A percentile compares a stretch with the other conserved stretches of the same genome.
These are phyloP conservation scores for Spergularia azorica DNA, from an alignment of 179 eudicot genomes.

Conservation along the genomic window DNA sequence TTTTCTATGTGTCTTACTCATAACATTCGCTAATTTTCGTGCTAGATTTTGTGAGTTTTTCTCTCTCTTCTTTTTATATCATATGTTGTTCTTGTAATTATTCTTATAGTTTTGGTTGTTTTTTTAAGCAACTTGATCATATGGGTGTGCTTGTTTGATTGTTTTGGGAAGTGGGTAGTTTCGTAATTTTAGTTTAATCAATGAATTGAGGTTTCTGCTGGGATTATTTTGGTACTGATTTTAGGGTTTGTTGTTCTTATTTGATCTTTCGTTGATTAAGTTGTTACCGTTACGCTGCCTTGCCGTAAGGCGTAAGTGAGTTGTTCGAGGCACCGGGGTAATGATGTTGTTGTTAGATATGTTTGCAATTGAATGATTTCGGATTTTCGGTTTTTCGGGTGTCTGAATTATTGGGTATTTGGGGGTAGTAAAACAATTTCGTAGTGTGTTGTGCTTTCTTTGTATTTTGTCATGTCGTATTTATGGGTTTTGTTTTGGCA, in stretches of 20 bases:
- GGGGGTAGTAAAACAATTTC: neutral
- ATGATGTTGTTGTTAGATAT: neutral
- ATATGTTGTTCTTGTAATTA: no score
- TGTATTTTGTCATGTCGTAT: neutral
- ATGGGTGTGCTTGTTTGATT: slow-evolving; percentile 1
- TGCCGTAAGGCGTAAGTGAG: no score
- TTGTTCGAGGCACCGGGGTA: neutral
- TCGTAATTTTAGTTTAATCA: neutral
- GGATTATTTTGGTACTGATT: neutral
- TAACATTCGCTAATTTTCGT: neutral
- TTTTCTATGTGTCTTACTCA: neutral
- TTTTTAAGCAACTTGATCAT: slow-evolving; percentile 3
- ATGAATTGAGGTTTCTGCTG: neutral
- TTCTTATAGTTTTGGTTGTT: neutral
- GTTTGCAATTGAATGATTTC: neutral
- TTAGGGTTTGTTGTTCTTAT: neutral
- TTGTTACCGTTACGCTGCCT: neutral
- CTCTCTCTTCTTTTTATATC: neutral
- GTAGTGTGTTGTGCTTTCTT: neutral
- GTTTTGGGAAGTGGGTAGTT: neutral
- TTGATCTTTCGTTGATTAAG: neutral
- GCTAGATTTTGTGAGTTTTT: neutral
- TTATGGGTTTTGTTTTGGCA: neutral
- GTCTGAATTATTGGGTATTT: neutral
- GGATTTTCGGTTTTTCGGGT: neutral